Percentiles rank a stretch among this genome's conserved stretches.
Conservation (phyloP, 352 stramenopile genomes). For the Phytophthora fragariaefolia region DNA sequence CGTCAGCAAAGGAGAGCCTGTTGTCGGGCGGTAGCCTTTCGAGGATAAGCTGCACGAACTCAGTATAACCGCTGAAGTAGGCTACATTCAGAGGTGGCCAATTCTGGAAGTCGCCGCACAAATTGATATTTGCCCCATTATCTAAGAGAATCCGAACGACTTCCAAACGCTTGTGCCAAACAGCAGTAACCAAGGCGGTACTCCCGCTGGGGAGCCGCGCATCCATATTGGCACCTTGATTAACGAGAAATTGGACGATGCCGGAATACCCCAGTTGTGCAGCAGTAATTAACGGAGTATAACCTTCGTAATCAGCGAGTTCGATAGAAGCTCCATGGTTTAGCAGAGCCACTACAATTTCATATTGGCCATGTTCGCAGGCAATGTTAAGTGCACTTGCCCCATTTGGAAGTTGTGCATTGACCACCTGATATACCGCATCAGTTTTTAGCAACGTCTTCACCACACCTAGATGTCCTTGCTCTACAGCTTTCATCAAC, state of each 20-base stretch:
- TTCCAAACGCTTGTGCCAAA: slow-evolving; percentile 13
- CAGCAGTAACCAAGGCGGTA: slow-evolving; percentile 10
- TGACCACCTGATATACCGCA: not conserved
- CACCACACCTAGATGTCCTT: not conserved
- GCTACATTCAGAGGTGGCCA: slow-evolving; percentile 12
- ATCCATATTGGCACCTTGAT: slow-evolving; percentile 4
- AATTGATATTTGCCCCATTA: slow-evolving; percentile 12
- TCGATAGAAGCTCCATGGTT: slow-evolving; percentile 6
- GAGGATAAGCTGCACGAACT: slow-evolving; percentile 18
- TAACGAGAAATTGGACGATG: slow-evolving; percentile 19
- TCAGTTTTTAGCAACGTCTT: not conserved
- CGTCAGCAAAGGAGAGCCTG: slow-evolving; percentile 1
- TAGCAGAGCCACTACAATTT: not conserved
- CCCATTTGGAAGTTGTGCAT: slow-evolving; percentile 6
- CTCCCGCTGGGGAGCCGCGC: slow-evolving; percentile 7
- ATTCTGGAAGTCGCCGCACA: slow-evolving; percentile 13
- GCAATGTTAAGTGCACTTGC: slow-evolving; percentile 15
- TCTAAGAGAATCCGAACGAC: slow-evolving; percentile 22
- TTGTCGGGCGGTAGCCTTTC: slow-evolving; percentile 2
- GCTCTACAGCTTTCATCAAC: slow-evolving; percentile 2
- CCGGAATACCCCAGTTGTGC: slow-evolving; percentile 11
- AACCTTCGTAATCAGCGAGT: slow-evolving; percentile 9
- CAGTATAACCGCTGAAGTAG: slow-evolving; percentile 15
- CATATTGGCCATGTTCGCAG: slow-evolving; percentile 12
- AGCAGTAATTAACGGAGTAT: slow-evolving; percentile 11